phyloP scores from a whole-genome alignment of 140 eudicot species.

The Bidens hawaiensis region DNA sequence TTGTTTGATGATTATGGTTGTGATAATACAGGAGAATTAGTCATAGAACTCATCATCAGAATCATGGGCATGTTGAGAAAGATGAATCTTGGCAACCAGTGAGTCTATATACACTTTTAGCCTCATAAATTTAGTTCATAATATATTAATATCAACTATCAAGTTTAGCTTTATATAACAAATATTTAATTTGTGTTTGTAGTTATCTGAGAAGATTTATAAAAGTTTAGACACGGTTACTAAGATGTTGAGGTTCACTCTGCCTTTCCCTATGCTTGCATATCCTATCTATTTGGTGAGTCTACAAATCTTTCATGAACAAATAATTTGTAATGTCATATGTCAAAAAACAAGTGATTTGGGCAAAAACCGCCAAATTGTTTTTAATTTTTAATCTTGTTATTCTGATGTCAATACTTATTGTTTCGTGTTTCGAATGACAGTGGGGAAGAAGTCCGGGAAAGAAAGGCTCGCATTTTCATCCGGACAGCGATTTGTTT shows the following conservation, averaged over 20 bases:
- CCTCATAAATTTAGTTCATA: neutral
- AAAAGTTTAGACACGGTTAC: conserved; percentile 7
- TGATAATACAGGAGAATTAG: conserved; percentile 87
- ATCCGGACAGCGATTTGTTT: conserved; percentile 82
- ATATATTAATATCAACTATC: no score
- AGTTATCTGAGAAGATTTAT: conserved; percentile 9
- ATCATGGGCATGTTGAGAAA: conserved; percentile 97
- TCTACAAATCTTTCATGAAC: neutral
- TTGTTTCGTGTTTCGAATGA: conserved; percentile 4
- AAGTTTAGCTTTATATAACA: neutral
- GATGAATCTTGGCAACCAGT: conserved; percentile 99
- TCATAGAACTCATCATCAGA: conserved; percentile 97
- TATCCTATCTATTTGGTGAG: conserved; percentile 9
- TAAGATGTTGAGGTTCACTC: conserved; percentile 8
- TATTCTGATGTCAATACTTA: neutral
- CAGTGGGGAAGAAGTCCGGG: conserved; percentile 98
- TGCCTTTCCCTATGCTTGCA: conserved; percentile 15
- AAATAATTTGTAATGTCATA: neutral
- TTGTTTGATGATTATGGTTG: neutral
- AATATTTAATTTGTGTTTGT: neutral
- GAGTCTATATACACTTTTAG: conserved; percentile 21
- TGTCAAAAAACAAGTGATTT: neutral
- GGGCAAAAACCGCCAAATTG: neutral
- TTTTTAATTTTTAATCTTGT: neutral
- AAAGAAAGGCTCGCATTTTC: conserved; percentile 80